A percentile compares a stretch with the other conserved stretches of the same genome.
These are phyloP conservation scores for Colletotrichum gloeosporioides DNA, from an alignment of 2,329 filamentous ascomycete species.

Conservation along the genomic window DNA sequence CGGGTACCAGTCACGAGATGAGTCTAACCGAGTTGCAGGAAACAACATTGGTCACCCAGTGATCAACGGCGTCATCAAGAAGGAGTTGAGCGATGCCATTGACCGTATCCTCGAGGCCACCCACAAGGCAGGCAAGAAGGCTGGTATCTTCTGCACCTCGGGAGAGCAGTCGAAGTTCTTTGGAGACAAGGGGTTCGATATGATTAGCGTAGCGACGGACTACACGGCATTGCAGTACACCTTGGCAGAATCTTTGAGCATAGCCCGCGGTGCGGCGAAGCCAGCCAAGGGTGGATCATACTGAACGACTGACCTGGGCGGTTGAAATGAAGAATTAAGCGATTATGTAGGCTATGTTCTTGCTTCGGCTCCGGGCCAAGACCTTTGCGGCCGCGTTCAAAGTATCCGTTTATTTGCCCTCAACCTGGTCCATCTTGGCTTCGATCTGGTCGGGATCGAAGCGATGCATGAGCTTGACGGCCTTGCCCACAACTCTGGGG, in stretches of 20 bases:
- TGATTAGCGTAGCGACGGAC: conserved; percentile 65
- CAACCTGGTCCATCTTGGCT: conserved; percentile 70
- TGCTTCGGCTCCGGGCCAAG: neutral
- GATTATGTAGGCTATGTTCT: neutral
- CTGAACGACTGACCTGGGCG: conserved; percentile 28
- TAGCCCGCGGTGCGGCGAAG: conserved; percentile 46
- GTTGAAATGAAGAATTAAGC: neutral
- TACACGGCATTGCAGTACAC: conserved; percentile 54
- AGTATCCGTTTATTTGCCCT: conserved; percentile 28
- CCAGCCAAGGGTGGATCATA: conserved; percentile 46
- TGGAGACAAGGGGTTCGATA: conserved; percentile 64
- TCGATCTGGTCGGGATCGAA: conserved; percentile 72
- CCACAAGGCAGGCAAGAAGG: conserved; percentile 68
- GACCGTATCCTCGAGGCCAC: conserved; percentile 62
- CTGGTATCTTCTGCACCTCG: conserved; percentile 62
- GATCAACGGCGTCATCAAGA: conserved; percentile 62
- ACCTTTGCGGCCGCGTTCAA: neutral
- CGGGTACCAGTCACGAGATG: neutral
- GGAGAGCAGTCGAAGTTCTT: conserved; percentile 62
- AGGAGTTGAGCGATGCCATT: conserved; percentile 65
- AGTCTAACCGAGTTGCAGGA: conserved; percentile 31
- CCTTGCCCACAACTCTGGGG: conserved; percentile 60
- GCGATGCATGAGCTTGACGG: conserved; percentile 79
- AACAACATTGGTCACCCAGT: conserved; percentile 69
- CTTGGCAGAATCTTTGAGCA: conserved; percentile 50